Conservation (phyloP, 2,329 filamentous ascomycete genomes). For the Tolypocladium pustulatum region DNA sequence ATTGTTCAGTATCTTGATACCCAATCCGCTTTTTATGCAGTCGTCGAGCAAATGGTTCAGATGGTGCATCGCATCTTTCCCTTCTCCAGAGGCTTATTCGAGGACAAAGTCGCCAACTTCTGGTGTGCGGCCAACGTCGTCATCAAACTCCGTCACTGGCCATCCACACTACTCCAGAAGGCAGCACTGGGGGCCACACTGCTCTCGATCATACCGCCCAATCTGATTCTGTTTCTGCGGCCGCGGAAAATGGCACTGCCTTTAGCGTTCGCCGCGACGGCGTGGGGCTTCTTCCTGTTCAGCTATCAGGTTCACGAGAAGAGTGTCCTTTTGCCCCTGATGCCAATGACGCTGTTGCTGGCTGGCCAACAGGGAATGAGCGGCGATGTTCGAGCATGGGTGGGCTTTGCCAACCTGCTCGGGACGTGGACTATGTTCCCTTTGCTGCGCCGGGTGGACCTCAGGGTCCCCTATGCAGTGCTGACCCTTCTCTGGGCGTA, state of each 20-base stretch:
- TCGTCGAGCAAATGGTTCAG: constrained; percentile 71
- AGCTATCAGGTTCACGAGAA: constrained; percentile 99
- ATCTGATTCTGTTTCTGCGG: constrained; percentile 65
- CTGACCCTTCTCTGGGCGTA: constrained; percentile 85
- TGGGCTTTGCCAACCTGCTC: constrained; percentile 89
- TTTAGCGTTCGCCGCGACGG: constrained; percentile 68
- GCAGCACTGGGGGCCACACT: constrained; percentile 67
- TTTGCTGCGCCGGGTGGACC: constrained; percentile 72
- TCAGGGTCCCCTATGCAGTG: constrained; percentile 75
- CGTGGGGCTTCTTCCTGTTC: constrained; percentile 97
- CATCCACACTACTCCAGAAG: constrained; percentile 60
- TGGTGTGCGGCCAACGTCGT: constrained; percentile 91
- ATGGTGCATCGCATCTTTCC: constrained; percentile 89
- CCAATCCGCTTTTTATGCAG: constrained; percentile 60
- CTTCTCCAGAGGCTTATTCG: constrained; percentile 89
- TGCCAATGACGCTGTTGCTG: constrained; percentile 86
- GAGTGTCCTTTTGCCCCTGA: constrained; percentile 80
- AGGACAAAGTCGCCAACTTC: constrained; percentile 97
- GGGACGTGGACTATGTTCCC: constrained; percentile 93
- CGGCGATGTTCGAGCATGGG: constrained; percentile 73
- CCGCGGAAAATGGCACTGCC: constrained; percentile 71
- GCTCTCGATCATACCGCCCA: constrained; percentile 66
- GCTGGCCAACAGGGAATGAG: constrained; percentile 68
- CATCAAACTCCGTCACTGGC: constrained; percentile 73
- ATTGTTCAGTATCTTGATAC: constrained; percentile 50